phyloP scores from a whole-genome alignment of 169 alveolate genomes.

The Cryptosporidium sp. region DNA sequence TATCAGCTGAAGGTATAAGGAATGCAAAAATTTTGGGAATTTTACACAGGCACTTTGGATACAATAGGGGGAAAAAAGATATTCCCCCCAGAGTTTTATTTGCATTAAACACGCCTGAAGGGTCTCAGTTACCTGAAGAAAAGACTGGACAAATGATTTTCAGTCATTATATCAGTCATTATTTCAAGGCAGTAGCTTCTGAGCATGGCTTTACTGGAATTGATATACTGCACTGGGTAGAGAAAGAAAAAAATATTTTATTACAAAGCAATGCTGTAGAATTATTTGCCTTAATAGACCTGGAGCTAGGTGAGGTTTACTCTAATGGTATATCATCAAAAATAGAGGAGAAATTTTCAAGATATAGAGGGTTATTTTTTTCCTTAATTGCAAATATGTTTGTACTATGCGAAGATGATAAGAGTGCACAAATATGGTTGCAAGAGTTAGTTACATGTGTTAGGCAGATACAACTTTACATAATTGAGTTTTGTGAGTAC shows the following conservation, averaged over 20 bases:
- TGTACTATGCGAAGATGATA: conserved; percentile 49
- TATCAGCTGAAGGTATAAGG: conserved; percentile 28
- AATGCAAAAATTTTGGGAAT: conserved; percentile 33
- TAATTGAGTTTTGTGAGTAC: conserved; percentile 36
- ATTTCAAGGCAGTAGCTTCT: conserved; percentile 54
- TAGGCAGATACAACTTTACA: conserved; percentile 58
- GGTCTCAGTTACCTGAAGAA: conserved; percentile 56
- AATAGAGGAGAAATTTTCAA: conserved; percentile 28
- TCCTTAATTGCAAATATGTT: conserved; percentile 70
- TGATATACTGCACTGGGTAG: conserved; percentile 67
- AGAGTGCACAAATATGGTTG: conserved; percentile 55
- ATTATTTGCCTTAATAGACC: conserved; percentile 41
- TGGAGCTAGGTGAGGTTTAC: conserved; percentile 62
- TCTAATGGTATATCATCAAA: conserved; percentile 7
- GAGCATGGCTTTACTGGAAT: conserved; percentile 67
- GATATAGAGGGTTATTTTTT: conserved; percentile 56
- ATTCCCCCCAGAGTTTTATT: conserved; percentile 58
- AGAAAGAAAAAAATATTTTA: conserved; percentile 45
- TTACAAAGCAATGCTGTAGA: conserved; percentile 56
- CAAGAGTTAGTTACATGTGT: conserved; percentile 65
- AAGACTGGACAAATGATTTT: conserved; percentile 62
- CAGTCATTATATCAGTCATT: conserved; percentile 65
- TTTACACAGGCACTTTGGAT: conserved; percentile 51
- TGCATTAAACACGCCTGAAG: conserved; percentile 52
- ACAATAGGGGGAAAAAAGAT: conserved; percentile 21